These are phyloP conservation scores for Nissolia schottii DNA, from an alignment of 306 rosid genomes.

Conservation along the genomic window DNA sequence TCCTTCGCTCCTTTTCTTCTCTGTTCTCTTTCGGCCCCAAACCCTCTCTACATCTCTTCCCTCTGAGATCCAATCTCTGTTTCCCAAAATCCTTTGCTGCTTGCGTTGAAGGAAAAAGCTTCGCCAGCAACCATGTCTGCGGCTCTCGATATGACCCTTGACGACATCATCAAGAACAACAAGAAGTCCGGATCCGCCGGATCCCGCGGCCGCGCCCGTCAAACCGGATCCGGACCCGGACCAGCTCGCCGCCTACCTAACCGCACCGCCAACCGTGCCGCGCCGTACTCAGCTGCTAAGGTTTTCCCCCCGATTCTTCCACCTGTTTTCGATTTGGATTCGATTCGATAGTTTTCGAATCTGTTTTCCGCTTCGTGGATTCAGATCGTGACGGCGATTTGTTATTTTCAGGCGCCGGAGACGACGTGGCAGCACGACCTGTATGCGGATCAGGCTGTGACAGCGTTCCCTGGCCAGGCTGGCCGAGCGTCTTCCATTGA, in stretches of 20 bases:
- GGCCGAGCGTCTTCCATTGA: conserved; percentile 78
- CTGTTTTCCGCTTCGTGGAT: not conserved
- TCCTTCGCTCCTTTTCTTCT: not conserved
- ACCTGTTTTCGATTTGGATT: not conserved
- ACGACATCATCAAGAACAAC: conserved; percentile 82
- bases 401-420: conserved; percentile 70
- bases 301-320: conserved; percentile 29
- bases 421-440: conserved; percentile 89
- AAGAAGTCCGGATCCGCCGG: conserved; percentile 59
- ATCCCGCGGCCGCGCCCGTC: not conserved
- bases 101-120: not conserved
- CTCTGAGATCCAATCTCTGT: not conserved
- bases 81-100: too few relatives aligned
- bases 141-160: conserved; percentile 78
- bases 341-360: not conserved
- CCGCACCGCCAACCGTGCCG: conserved; percentile 59
- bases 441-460: conserved; percentile 38
- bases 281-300: conserved; percentile 60
- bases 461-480: conserved; percentile 29
- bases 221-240: conserved; percentile 39
- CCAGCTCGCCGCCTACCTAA: conserved; percentile 66
- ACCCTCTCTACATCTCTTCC: conserved; percentile 20
- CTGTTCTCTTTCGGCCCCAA: not conserved
- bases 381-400: not conserved
- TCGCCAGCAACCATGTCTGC: conserved; percentile 46